A percentile compares a stretch with the other conserved stretches of the same genome.
These are phyloP conservation scores for Aureobasidium sp. DNA, from an alignment of 2,329 filamentous ascomycete species.

Conservation along the genomic window DNA sequence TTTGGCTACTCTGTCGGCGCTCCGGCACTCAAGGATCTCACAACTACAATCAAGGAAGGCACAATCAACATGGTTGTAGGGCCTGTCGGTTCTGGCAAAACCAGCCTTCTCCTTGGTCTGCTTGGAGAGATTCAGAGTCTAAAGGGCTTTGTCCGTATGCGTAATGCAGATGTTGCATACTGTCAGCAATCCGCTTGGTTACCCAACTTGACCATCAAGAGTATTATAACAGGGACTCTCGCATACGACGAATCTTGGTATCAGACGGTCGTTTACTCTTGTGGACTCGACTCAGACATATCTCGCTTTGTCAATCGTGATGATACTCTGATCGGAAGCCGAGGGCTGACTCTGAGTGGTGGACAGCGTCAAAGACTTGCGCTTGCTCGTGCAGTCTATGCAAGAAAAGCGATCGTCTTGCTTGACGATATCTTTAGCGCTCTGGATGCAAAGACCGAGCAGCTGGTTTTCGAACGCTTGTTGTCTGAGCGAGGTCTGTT, in stretches of 20 bases:
- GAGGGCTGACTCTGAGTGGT: constrained; percentile 76
- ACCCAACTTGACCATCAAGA: constrained; percentile 69
- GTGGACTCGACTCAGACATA: constrained; percentile 68
- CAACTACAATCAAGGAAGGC: not conserved
- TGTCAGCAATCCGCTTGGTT: constrained; percentile 52
- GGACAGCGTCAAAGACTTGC: constrained; percentile 72
- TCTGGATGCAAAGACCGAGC: constrained; percentile 54
- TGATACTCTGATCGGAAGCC: constrained; percentile 69
- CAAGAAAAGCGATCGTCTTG: constrained; percentile 65
- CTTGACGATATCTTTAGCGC: constrained; percentile 75
- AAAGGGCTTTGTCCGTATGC: not conserved
- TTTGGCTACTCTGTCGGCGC: not conserved
- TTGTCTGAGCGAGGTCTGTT: constrained; percentile 38
- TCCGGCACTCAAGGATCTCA: not conserved
- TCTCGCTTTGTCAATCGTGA: constrained; percentile 68
- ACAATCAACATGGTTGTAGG: not conserved
- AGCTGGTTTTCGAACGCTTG: constrained; percentile 36
- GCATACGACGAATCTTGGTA: constrained; percentile 60
- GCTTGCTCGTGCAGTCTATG: constrained; percentile 71
- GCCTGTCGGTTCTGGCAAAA: constrained; percentile 1
- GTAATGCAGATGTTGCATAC: constrained; percentile 7
- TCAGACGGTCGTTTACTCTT: constrained; percentile 61
- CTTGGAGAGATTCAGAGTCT: not conserved
- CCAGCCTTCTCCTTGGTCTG: not conserved
- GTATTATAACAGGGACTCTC: constrained; percentile 72